Evolutionary conservation across 2,329 filamentous ascomycete genomes (phyloP), one percentile per base, ranked within the genome.

Genomic region (Botrytis pseudocinerea): DNA sequence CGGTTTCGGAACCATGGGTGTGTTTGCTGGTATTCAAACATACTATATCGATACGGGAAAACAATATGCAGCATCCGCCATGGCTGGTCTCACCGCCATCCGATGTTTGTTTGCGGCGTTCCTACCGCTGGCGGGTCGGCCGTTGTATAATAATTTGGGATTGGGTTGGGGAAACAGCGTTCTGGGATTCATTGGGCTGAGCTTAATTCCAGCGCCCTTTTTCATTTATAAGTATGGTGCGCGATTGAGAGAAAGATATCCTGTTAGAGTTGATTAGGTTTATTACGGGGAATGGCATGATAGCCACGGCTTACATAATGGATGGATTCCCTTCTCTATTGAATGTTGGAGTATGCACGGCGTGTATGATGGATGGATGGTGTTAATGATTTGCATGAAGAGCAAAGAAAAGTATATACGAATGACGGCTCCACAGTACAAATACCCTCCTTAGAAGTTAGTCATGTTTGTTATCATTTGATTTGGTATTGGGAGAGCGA

Each of bases 61-160:
- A 22, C 78, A 76, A 16, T 82, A 83, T 68, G 80, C 83, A 18
- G 83, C 82, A 7, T 81, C 79, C 28, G 83, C 82, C 0, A 76
- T 84, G 44, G 80, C 81, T 0, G 78, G 82, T 66, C 79, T 82
- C 68, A 82, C 82, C 1, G 77, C 85, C 1, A 80, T 82, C 1
- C 80, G 84, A 20, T 85, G 82, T 54, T 75, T 87, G 28, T 84
- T 83, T 2, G 85, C 84, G 9, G 85, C 86, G 42, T 83, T 83
- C 6, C 83, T 87, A 73, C 86, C 86, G 16, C 80, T 88, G 1
- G 89, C 88, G 7, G 89, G 88, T 9, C 44, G 28, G 22, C 42
- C 48, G 2, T 28, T 74, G 35, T 74, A 71, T 48, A 25, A 46
- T 28, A 20, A 40, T 35, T 28, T 74, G 20, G 73, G 73, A 1